Evolutionary conservation across 2,329 filamentous ascomycete species (phyloP).

Genomic region (Diplocarpon mali): DNA sequence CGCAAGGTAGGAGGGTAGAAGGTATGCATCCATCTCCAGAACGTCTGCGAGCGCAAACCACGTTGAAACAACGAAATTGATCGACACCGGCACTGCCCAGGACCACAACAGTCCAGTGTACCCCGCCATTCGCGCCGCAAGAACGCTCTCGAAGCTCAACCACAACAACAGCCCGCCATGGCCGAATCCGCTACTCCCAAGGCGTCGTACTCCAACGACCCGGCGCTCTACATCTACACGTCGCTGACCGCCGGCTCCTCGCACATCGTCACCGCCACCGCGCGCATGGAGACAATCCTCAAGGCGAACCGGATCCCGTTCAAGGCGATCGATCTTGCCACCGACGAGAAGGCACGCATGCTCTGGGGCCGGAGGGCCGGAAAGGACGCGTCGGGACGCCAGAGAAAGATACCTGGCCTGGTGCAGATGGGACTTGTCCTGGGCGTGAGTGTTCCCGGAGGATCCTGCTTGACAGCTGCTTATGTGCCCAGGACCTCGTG

Average conservation of each 20-base stretch:
- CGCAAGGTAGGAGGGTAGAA: too few relatives aligned
- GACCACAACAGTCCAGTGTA: neutral
- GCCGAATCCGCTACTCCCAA: conserved; percentile 21
- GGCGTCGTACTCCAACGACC: conserved; percentile 38
- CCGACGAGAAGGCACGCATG: conserved; percentile 77
- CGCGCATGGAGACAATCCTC: conserved; percentile 89
- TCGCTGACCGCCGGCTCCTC: conserved; percentile 92
- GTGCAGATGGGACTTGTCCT: conserved; percentile 80
- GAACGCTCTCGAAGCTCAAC: neutral
- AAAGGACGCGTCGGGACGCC: conserved; percentile 50
- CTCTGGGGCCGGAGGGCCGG: conserved; percentile 78
- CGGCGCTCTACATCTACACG: conserved; percentile 85
- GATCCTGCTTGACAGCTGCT: conserved; percentile 5
- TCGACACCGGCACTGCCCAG: conserved; percentile 4
- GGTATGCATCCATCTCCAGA: too few relatives aligned
- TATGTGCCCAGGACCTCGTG: conserved; percentile 60
- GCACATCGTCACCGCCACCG: conserved; percentile 92
- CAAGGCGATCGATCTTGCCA: conserved; percentile 82
- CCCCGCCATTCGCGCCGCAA: too few relatives aligned
- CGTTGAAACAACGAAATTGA: conserved; percentile 13
- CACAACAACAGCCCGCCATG: conserved; percentile 18
- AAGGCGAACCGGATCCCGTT: conserved; percentile 92
- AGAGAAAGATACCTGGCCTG: conserved; percentile 74
- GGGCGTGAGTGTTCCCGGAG: conserved; percentile 52
- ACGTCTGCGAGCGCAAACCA: conserved; percentile 3